Evolutionary conservation across 2,329 filamentous ascomycete species (phyloP).

Genomic region (Pyrenophora graminea): DNA sequence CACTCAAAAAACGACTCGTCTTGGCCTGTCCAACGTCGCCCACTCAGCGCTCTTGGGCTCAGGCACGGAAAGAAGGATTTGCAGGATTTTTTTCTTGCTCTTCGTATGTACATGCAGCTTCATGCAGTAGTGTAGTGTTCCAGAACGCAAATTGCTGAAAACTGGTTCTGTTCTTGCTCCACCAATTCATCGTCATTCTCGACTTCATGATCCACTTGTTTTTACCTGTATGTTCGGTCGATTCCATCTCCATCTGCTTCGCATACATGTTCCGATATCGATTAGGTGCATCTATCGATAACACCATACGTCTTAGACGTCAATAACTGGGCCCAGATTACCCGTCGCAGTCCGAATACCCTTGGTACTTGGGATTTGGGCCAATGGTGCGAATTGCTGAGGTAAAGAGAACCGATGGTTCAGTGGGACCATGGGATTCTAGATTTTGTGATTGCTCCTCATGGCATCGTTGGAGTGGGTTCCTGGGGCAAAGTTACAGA

Average conservation of each 20-base stretch:
- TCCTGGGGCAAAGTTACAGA: background rate
- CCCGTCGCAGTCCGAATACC: background rate
- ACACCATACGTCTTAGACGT: background rate
- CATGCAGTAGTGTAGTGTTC: slow-evolving; percentile 12
- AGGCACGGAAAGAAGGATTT: background rate
- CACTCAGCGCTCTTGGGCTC: background rate
- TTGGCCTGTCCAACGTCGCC: background rate
- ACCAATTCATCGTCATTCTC: slow-evolving; percentile 5
- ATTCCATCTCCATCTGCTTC: background rate
- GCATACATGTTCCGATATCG: slow-evolving; percentile 7
- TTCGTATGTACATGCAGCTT: background rate
- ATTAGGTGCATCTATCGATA: slow-evolving; percentile 9
- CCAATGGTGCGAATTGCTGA: background rate
- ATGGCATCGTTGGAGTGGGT: background rate
- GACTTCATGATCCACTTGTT: background rate
- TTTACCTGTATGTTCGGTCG: background rate
- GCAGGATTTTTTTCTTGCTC: background rate
- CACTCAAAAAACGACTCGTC: background rate
- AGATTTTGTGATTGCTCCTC: background rate
- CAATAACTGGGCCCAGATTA: background rate
- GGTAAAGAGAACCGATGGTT: background rate
- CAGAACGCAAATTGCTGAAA: slow-evolving; percentile 5
- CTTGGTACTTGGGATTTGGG: background rate
- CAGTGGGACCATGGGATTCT: background rate
- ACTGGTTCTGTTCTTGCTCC: slow-evolving; percentile 1